These are phyloP conservation scores for Jimgerdemannia flammicorona DNA, from an alignment of 192 early-diverging fungal species.

Conservation along the genomic window DNA sequence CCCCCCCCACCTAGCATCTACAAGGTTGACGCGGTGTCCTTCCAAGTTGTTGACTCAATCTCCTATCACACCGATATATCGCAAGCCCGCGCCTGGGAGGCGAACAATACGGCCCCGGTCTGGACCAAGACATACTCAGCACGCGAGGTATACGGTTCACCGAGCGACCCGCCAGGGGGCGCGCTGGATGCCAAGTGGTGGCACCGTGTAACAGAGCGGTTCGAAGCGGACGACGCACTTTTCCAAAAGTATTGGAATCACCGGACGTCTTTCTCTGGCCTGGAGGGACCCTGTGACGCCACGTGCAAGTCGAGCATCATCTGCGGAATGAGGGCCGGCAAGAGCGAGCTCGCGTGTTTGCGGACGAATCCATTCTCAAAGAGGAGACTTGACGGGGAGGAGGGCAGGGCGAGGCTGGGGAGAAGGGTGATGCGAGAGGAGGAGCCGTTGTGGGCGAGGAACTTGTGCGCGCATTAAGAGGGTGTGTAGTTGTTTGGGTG, in stretches of 20 bases:
- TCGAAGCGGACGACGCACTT: constrained; percentile 28
- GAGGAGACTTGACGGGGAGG: not conserved
- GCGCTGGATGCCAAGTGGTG: constrained; percentile 45
- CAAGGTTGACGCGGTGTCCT: constrained; percentile 48
- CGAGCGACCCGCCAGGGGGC: constrained; percentile 5
- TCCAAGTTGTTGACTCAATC: constrained; percentile 46
- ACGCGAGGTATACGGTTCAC: constrained; percentile 36
- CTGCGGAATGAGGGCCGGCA: constrained; percentile 31
- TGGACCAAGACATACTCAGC: constrained; percentile 54
- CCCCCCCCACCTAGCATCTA: too few species aligned
- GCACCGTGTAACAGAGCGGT: constrained; percentile 44
- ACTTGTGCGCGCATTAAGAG: not conserved
- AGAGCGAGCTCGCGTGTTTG: constrained; percentile 15
- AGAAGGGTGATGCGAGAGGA: not conserved
- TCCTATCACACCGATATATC: constrained; percentile 49
- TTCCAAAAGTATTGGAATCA: constrained; percentile 43
- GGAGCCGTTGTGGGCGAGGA: not conserved
- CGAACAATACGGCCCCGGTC: constrained; percentile 32
- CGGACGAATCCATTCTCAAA: not conserved
- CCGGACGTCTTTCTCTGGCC: constrained; percentile 30
- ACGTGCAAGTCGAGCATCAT: constrained; percentile 19
- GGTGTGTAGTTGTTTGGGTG: too few species aligned
- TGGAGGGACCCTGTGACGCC: constrained; percentile 11
- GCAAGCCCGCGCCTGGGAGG: constrained; percentile 24
- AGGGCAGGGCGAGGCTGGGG: not conserved